These are phyloP conservation scores for Umbelopsis isabellina DNA, from an alignment of 192 early-diverging fungal genomes.

Conservation along the genomic window DNA sequence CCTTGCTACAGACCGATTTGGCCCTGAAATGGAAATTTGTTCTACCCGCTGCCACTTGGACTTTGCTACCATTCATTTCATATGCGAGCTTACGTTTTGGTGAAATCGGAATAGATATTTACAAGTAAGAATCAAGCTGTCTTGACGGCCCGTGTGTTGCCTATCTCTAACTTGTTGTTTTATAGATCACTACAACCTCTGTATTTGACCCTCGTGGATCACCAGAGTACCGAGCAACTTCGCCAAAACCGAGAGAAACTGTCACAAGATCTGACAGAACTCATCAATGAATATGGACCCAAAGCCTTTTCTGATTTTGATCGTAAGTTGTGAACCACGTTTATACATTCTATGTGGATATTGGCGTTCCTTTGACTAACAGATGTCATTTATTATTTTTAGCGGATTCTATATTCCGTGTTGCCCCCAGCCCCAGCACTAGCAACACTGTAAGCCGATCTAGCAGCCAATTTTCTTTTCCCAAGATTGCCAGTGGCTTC, in stretches of 20 bases:
- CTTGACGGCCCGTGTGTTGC: background rate
- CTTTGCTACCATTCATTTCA: constrained; percentile 65
- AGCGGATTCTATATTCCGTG: constrained; percentile 24
- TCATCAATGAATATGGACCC: constrained; percentile 87
- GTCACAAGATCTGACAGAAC: constrained; percentile 71
- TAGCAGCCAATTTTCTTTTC: constrained; percentile 24
- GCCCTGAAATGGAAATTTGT: constrained; percentile 42
- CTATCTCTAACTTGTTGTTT: constrained; percentile 46
- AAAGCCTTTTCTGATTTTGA: constrained; percentile 79
- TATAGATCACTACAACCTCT: constrained; percentile 80
- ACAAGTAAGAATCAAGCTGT: constrained; percentile 47
- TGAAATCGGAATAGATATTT: constrained; percentile 75
- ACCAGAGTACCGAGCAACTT: constrained; percentile 63
- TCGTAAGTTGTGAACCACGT: constrained; percentile 20
- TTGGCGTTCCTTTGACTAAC: background rate
- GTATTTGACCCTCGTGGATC: constrained; percentile 70
- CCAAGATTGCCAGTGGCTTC: constrained; percentile 40
- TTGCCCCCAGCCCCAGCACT: constrained; percentile 6
- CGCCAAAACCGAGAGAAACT: constrained; percentile 72
- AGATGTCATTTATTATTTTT: background rate
- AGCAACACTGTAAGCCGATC: constrained; percentile 3
- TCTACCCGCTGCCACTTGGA: constrained; percentile 50
- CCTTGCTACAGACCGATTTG: constrained; percentile 37
- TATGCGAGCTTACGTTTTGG: constrained; percentile 77
- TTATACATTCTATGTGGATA: background rate